Percentiles rank a stretch among this genome's conserved stretches.
Conservation (phyloP, 148 eudicot species). For the Amaranthus hypochondriacus region DNA sequence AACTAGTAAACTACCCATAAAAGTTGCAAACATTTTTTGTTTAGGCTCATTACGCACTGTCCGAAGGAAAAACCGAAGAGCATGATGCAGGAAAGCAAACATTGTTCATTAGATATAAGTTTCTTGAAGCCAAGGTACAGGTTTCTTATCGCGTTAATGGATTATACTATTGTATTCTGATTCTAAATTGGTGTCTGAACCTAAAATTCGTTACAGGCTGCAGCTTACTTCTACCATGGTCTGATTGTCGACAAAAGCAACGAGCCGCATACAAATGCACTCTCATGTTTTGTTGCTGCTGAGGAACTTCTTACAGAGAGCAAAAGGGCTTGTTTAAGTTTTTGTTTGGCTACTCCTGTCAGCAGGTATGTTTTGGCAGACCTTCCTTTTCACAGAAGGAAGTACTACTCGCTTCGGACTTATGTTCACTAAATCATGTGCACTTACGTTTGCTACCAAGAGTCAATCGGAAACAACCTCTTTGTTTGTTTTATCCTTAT, state of each 20-base stretch:
- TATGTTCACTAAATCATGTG: background rate
- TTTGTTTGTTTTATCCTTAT: too few species aligned
- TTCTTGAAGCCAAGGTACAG: conserved; percentile 82
- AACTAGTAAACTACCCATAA: background rate
- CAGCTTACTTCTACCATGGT: conserved; percentile 90
- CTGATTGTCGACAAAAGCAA: conserved; percentile 73
- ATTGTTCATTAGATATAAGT: conserved; percentile 78
- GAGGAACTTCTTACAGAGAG: conserved; percentile 67
- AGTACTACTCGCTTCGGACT: background rate
- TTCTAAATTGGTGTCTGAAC: background rate
- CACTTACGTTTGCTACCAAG: background rate
- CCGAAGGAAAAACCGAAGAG: conserved; percentile 32
- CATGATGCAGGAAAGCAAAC: conserved; percentile 55
- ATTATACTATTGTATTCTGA: background rate
- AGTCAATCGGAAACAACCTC: too few species aligned
- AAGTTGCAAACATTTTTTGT: too few species aligned
- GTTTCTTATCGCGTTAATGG: background rate
- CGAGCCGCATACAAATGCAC: conserved; percentile 62
- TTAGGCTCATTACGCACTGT: conserved; percentile 68
- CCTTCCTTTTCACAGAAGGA: background rate
- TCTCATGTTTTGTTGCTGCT: conserved; percentile 72
- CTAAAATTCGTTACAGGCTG: conserved; percentile 46
- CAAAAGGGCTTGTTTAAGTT: conserved; percentile 78
- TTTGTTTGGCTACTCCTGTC: conserved; percentile 73
- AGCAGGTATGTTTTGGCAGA: conserved; percentile 45